A percentile compares a stretch with the other conserved stretches of the same genome.
These are phyloP conservation scores for Phytopythium oedochilum DNA, from an alignment of 352 stramenopile species.

Conservation along the genomic window DNA sequence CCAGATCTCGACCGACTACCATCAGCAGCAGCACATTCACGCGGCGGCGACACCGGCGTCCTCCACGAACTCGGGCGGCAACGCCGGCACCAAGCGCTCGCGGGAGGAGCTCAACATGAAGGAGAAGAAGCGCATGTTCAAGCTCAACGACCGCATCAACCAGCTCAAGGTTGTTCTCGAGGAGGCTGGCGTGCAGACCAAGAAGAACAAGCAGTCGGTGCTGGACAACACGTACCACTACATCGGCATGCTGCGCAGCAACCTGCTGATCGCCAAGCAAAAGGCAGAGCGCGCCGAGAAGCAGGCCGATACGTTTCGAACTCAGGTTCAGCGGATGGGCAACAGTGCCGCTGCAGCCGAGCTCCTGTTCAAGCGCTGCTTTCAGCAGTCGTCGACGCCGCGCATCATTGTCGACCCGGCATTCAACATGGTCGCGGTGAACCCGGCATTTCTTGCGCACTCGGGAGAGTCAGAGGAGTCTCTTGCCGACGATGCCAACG, in stretches of 20 bases:
- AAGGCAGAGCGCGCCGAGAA: slow-evolving; percentile 53
- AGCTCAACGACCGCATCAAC: slow-evolving; percentile 84
- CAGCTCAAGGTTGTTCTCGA: slow-evolving; percentile 63
- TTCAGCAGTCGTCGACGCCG: slow-evolving; percentile 57
- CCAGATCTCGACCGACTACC: slow-evolving; percentile 64
- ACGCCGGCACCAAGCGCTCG: slow-evolving; percentile 55
- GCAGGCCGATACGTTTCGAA: slow-evolving; percentile 41
- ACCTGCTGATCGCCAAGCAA: slow-evolving; percentile 53
- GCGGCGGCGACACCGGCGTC: slow-evolving; percentile 16
- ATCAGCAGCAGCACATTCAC: slow-evolving; percentile 22
- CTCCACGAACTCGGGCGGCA: slow-evolving; percentile 10
- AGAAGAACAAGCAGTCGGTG: slow-evolving; percentile 81
- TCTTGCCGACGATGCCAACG: slow-evolving; percentile 28
- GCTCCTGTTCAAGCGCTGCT: slow-evolving; percentile 56
- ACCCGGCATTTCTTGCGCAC: slow-evolving; percentile 48
- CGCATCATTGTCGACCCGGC: slow-evolving; percentile 46
- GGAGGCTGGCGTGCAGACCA: slow-evolving; percentile 62
- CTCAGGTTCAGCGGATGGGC: slow-evolving; percentile 12
- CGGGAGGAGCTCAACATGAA: slow-evolving; percentile 81
- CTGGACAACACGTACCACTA: slow-evolving; percentile 68
- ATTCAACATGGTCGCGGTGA: slow-evolving; percentile 49
- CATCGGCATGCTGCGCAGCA: slow-evolving; percentile 60
- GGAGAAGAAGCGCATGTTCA: slow-evolving; percentile 89
- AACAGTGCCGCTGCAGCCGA: slow-evolving; percentile 19
- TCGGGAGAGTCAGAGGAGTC: slow-evolving; percentile 34